A percentile compares a stretch with the other conserved stretches of the same genome.
Conservation (phyloP, 176 grass and related monocot genomes). For the Hsuehochloa calcarea region DNA sequence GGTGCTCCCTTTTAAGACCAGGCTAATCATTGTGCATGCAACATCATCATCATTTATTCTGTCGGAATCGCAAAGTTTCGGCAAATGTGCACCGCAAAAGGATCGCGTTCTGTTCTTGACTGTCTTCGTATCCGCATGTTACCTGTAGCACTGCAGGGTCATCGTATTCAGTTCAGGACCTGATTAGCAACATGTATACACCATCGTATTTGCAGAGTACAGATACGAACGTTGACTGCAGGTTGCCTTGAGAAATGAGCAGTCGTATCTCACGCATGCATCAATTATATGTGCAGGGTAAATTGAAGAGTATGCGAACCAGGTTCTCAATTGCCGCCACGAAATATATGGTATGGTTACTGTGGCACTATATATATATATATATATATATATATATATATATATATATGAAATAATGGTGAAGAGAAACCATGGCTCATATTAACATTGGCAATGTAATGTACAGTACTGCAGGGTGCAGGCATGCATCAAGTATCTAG, state of each 20-base stretch:
- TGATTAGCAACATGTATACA: not conserved
- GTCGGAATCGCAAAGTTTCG: not conserved
- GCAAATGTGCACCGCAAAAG: not conserved
- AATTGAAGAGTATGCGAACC: not conserved
- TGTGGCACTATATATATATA: not conserved
- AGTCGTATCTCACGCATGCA: not conserved
- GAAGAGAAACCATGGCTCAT: not conserved
- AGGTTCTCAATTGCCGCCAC: not conserved
- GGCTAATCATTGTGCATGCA: not conserved
- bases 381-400: not conserved
- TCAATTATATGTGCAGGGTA: not conserved
- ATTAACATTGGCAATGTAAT: not conserved
- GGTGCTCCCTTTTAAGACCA: conserved; percentile 3
- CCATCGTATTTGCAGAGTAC: not conserved
- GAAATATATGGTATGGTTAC: not conserved
- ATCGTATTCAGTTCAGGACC: not conserved
- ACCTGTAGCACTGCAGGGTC: not conserved
- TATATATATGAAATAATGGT: not conserved
- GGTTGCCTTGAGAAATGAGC: not conserved
- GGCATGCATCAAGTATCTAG: not conserved
- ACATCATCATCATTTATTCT: not conserved
- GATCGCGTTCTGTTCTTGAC: too few relatives aligned
- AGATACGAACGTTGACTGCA: not conserved
- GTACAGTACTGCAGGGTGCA: not conserved
- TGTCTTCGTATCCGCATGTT: too few relatives aligned